Evolutionary conservation across 306 rosid species (phyloP).

Genomic region (Casuarina equisetifolia): DNA sequence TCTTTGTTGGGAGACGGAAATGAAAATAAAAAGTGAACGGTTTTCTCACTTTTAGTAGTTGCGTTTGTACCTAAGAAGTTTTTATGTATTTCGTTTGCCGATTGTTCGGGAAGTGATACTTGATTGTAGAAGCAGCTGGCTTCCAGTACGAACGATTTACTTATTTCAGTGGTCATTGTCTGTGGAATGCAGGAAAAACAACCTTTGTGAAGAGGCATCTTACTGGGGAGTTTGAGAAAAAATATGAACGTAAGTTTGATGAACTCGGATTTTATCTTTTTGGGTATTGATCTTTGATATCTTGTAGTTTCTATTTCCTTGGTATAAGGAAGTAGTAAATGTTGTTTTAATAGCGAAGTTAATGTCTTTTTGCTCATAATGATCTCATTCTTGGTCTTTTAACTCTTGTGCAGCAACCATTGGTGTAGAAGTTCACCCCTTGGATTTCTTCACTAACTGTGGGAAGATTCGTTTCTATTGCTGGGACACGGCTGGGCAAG

Average conservation of each 20-base stretch:
- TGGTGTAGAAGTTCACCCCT: constrained; percentile 79
- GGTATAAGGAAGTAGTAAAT: not conserved
- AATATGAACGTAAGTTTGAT: constrained; percentile 63
- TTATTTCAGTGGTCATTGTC: not conserved
- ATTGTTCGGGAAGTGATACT: not conserved
- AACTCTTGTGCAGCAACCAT: constrained; percentile 53
- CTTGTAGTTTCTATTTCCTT: not conserved
- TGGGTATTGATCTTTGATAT: not conserved
- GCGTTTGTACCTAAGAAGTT: not conserved
- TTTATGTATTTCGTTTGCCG: not conserved
- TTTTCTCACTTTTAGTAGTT: not conserved
- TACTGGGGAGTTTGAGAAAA: constrained; percentile 79
- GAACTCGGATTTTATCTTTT: not conserved
- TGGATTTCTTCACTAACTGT: constrained; percentile 78
- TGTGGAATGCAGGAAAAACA: constrained; percentile 58
- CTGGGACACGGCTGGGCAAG: constrained; percentile 88
- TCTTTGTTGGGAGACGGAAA: not conserved
- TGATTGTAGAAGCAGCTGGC: not conserved
- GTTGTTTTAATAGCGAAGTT: not conserved
- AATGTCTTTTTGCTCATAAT: not conserved
- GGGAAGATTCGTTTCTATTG: constrained; percentile 76
- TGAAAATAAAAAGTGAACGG: not conserved
- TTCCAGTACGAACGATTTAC: too few relatives aligned
- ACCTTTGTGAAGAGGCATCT: constrained; percentile 81
- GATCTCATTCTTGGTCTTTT: not conserved